A percentile compares a stretch with the other conserved stretches of the same genome.
These are phyloP conservation scores for Alternaria gaisen DNA, from an alignment of 2,329 filamentous ascomycete species.

Conservation along the genomic window DNA sequence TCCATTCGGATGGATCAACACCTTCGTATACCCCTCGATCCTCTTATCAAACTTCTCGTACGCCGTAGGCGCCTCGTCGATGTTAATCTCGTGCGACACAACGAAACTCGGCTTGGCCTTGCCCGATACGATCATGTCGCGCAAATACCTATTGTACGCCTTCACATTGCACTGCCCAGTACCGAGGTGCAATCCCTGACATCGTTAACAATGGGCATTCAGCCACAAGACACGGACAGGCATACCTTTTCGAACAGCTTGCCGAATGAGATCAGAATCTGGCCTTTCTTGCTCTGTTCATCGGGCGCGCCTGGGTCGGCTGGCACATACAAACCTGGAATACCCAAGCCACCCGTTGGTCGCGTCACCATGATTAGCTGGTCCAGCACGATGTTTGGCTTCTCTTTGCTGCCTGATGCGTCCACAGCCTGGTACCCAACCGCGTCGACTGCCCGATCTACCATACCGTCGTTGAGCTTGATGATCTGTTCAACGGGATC, in stretches of 20 bases:
- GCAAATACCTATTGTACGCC: slow-evolving; percentile 71
- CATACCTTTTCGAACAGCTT: slow-evolving; percentile 73
- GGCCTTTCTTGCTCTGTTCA: slow-evolving; percentile 67
- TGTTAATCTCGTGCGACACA: slow-evolving; percentile 69
- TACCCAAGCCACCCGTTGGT: slow-evolving; percentile 68
- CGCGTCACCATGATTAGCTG: slow-evolving; percentile 70
- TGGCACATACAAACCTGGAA: slow-evolving; percentile 64
- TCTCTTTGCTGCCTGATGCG: slow-evolving; percentile 64
- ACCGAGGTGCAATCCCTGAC: slow-evolving; percentile 65
- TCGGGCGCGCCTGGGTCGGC: slow-evolving; percentile 71
- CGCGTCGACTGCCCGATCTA: slow-evolving; percentile 71
- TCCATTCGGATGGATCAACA: slow-evolving; percentile 72
- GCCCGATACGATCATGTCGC: slow-evolving; percentile 71
- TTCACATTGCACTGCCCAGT: slow-evolving; percentile 75
- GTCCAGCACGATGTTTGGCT: slow-evolving; percentile 70
- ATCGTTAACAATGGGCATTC: slow-evolving; percentile 11
- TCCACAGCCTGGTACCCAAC: slow-evolving; percentile 71
- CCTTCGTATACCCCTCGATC: slow-evolving; percentile 73
- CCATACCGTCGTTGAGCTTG: slow-evolving; percentile 65
- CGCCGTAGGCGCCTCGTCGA: slow-evolving; percentile 68
- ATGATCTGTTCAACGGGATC: slow-evolving; percentile 70
- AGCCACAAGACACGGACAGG: background rate
- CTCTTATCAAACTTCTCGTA: slow-evolving; percentile 74
- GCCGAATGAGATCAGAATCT: slow-evolving; percentile 71
- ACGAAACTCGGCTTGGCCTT: slow-evolving; percentile 73